These are phyloP conservation scores for Thalassiosira livingstoniorum DNA, from an alignment of 352 stramenopile genomes.

Conservation along the genomic window DNA sequence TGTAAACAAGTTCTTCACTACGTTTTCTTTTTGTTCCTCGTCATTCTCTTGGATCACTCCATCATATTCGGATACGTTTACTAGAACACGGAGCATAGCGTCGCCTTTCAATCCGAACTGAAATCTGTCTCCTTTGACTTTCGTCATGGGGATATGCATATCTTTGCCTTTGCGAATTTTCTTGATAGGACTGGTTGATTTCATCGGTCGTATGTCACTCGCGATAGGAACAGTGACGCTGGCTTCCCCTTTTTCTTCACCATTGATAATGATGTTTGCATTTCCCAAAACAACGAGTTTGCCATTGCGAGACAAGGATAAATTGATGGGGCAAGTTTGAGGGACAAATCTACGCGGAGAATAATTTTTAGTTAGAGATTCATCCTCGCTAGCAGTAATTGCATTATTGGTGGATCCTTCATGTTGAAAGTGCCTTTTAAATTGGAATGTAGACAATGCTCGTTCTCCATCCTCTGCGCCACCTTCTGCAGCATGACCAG, in stretches of 20 bases:
- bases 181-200: background rate
- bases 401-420: background rate
- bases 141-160: conserved; percentile 12
- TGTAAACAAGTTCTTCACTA: background rate
- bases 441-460: conserved; percentile 23
- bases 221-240: conserved; percentile 20
- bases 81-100: conserved; percentile 13
- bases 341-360: conserved; percentile 22
- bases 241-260: conserved; percentile 36
- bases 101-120: conserved; percentile 12
- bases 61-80: conserved; percentile 6
- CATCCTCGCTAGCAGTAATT: background rate
- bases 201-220: background rate
- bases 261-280: conserved; percentile 39
- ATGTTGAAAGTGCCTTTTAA: conserved; percentile 15
- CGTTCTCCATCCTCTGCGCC: conserved; percentile 4
- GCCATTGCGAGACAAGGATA: conserved; percentile 43
- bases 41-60: background rate
- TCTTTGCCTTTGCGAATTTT: conserved; percentile 17
- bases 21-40: background rate
- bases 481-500: conserved; percentile 1
- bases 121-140: conserved; percentile 18
- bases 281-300: conserved; percentile 31
- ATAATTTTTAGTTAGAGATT: background rate
- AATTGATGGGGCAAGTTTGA: conserved; percentile 37